phyloP scores from a whole-genome alignment of 1,139 yeast species.

The Arxiozyma heterogenica region DNA sequence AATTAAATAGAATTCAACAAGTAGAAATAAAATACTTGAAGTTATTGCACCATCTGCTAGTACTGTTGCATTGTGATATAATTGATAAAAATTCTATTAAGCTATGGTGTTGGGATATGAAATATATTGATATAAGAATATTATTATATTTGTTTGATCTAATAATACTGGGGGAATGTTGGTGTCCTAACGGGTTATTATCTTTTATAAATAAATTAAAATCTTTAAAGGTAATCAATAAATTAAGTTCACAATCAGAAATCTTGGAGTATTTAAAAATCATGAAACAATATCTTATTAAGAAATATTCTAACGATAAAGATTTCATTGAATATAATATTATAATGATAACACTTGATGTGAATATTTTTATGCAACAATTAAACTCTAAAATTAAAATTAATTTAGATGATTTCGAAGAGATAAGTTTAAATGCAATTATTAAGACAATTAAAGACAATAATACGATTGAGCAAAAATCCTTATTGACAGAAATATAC shows the following conservation, averaged over 20 bases:
- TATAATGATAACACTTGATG: slow-evolving; percentile 18
- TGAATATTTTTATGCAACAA: slow-evolving; percentile 13
- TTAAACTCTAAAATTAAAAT: slow-evolving; percentile 6
- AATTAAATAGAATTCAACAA: slow-evolving; percentile 9
- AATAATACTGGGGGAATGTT: slow-evolving; percentile 24
- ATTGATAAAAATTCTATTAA: slow-evolving; percentile 15
- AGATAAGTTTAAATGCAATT: slow-evolving; percentile 16
- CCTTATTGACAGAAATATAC: slow-evolving; percentile 16
- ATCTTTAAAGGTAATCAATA: slow-evolving; percentile 21
- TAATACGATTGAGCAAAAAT: slow-evolving; percentile 5
- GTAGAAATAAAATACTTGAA: slow-evolving; percentile 18
- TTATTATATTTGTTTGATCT: slow-evolving; percentile 22
- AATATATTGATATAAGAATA: slow-evolving; percentile 21
- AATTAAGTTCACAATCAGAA: slow-evolving; percentile 11
- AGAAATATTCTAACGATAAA: not conserved
- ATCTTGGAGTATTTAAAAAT: slow-evolving; percentile 6
- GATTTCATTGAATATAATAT: slow-evolving; percentile 13
- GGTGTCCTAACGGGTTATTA: slow-evolving; percentile 26
- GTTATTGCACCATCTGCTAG: slow-evolving; percentile 17
- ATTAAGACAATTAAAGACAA: slow-evolving; percentile 5
- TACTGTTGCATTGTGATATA: slow-evolving; percentile 18
- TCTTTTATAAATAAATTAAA: slow-evolving; percentile 18
- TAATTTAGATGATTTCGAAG: slow-evolving; percentile 15
- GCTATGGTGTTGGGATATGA: slow-evolving; percentile 17
- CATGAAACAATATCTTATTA: slow-evolving; percentile 5